These are phyloP conservation scores for Picea mariana DNA, from an alignment of 83 land plant species.

Conservation along the genomic window DNA sequence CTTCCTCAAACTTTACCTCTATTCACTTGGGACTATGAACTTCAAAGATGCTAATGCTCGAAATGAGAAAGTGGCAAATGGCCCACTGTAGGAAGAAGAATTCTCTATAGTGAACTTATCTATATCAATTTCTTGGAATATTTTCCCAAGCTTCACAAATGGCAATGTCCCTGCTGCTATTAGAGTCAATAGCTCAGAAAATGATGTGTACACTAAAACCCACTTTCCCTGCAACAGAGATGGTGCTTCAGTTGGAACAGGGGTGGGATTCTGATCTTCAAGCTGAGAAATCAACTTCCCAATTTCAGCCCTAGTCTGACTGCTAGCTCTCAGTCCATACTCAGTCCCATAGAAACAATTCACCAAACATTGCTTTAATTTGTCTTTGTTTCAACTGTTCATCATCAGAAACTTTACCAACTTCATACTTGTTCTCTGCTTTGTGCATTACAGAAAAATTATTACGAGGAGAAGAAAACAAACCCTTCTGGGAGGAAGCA, in stretches of 20 bases:
- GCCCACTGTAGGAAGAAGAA: conserved; percentile 49
- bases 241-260: conserved; percentile 48
- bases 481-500: too few relatives aligned
- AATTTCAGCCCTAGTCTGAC: conserved; percentile 64
- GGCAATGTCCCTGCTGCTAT: conserved; percentile 58
- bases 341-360: conserved; percentile 70
- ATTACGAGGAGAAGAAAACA: too few relatives aligned
- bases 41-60: conserved; percentile 74
- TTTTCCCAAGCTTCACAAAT: conserved; percentile 48
- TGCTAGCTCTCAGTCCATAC: conserved; percentile 54
- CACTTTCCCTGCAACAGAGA: conserved; percentile 67
- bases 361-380: conserved; percentile 62
- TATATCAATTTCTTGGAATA: conserved; percentile 54
- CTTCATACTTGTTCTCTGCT: too few relatives aligned
- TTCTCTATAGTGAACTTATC: conserved; percentile 41
- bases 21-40: conserved; percentile 68
- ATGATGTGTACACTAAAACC: conserved; percentile 55
- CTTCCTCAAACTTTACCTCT: conserved; percentile 78
- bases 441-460: too few relatives aligned
- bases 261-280: conserved; percentile 71
- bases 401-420: too few relatives aligned
- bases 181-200: conserved; percentile 75
- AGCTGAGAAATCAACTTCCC: conserved; percentile 68
- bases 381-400: too few relatives aligned
- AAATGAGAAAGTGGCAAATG: conserved; percentile 59